These are phyloP conservation scores for Aciculosporium take DNA, from an alignment of 2,329 filamentous ascomycete genomes.

Conservation along the genomic window DNA sequence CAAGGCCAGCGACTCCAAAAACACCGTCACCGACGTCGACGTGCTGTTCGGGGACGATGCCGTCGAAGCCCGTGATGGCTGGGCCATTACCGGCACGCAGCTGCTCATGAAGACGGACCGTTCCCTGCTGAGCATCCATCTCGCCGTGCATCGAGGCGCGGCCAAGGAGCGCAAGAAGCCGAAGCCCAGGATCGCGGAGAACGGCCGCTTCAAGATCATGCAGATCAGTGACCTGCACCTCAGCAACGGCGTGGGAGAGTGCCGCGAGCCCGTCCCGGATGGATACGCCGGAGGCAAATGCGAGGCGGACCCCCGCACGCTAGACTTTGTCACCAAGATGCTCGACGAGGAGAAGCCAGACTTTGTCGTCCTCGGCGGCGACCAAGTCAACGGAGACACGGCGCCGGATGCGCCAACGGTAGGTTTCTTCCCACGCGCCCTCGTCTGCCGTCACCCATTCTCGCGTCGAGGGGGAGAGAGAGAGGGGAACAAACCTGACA, in stretches of 20 bases:
- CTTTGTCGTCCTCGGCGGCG: slow-evolving; percentile 78
- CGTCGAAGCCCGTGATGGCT: slow-evolving; percentile 74
- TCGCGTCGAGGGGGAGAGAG: too few species aligned
- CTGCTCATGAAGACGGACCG: slow-evolving; percentile 53
- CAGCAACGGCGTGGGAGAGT: slow-evolving; percentile 74
- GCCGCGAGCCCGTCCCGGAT: slow-evolving; percentile 72
- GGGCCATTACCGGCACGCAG: slow-evolving; percentile 63
- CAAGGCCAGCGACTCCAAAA: slow-evolving; percentile 59
- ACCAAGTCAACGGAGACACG: slow-evolving; percentile 90
- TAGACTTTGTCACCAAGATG: slow-evolving; percentile 74
- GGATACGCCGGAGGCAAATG: slow-evolving; percentile 61
- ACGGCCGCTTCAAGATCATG: slow-evolving; percentile 94
- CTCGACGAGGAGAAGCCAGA: slow-evolving; percentile 91
- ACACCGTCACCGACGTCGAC: slow-evolving; percentile 67
- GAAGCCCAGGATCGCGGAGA: slow-evolving; percentile 63
- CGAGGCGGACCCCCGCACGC: slow-evolving; percentile 78
- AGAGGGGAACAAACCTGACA: too few species aligned
- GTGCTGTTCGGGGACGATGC: slow-evolving; percentile 84
- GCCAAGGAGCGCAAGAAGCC: slow-evolving; percentile 52
- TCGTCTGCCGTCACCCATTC: background rate
- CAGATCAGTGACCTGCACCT: slow-evolving; percentile 91
- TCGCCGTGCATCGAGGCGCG: slow-evolving; percentile 65
- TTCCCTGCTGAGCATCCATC: slow-evolving; percentile 51
- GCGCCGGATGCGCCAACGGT: slow-evolving; percentile 81
- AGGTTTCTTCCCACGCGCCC: slow-evolving; percentile 15